Evolutionary conservation across 768 basidiomycete genomes (phyloP), one percentile per base, ranked within the genome.

Genomic region (Hemileccinum impolitum): DNA sequence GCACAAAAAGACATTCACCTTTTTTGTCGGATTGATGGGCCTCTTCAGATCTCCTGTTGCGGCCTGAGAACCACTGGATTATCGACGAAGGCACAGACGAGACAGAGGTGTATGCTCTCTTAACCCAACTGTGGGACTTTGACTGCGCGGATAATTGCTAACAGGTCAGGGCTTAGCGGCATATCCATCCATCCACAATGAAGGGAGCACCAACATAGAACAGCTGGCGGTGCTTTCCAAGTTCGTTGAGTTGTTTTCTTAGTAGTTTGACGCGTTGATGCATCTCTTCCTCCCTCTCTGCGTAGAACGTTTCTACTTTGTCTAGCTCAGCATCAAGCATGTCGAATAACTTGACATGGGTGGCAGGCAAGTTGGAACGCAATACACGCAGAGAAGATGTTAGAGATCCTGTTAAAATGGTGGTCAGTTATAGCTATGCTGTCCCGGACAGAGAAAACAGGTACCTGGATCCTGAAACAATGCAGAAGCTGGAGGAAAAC

Each of bases 241-340:
- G 78, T 59, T 92, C 89, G 9, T 76, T 66, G 15, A 95, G 75
- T 61, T 97, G 94, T 36, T 74, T 74, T 49, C 78, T 76, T 6
- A 98, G 68, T 23, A 69, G 40, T 25, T 70, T 60, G 14, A 74
- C 72, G 21, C 74, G 76, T 3, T 62, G 64, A 5, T 68, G 68
- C 81, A 79, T 84, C 68, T 78, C 82, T 39, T 74, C 75, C 69
- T 83, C 93, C 25, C 84, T 77, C 21, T 79, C 81, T 6, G 78
- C 59, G 63, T 90, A 98, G 66, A 99, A 99, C 1, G 72, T 69
- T 51, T 90, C 89, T 12, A 97, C 81, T 65, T 95, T 96, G 18
- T 85, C 81, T 3, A 97, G 72, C 63, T 99, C 85, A 1, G 62
- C 62, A 56, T 96, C 89, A 7, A 97, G 74, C 19, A 81, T 73